phyloP scores from a whole-genome alignment of 1,139 yeast species.

The Yamadazyma atlantica region DNA sequence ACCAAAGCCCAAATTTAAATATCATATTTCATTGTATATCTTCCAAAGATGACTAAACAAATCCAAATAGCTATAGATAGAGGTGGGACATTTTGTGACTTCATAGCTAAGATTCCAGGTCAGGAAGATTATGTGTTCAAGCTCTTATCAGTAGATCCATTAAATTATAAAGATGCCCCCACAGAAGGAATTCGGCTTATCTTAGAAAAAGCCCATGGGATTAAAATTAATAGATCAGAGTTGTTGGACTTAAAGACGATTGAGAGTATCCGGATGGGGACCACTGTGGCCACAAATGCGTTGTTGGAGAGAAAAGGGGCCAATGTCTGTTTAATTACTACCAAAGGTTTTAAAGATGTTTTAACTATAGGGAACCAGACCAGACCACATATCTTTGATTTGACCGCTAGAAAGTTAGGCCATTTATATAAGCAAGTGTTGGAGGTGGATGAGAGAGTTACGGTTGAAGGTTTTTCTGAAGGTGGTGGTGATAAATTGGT shows the following conservation, averaged over 20 bases:
- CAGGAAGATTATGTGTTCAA: conserved; percentile 50
- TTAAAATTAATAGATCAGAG: conserved; percentile 43
- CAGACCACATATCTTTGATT: conserved; percentile 38
- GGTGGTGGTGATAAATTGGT: conserved; percentile 38
- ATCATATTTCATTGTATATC: no score
- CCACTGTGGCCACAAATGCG: conserved; percentile 43
- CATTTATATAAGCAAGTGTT: conserved; percentile 33
- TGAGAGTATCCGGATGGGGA: conserved; percentile 38
- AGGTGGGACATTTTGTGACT: conserved; percentile 90
- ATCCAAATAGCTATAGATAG: conserved; percentile 42
- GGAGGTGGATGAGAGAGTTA: conserved; percentile 45
- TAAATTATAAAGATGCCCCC: conserved; percentile 85
- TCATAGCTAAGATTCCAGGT: conserved; percentile 53
- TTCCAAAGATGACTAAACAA: neutral
- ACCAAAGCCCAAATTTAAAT: no score
- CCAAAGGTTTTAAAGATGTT: conserved; percentile 52
- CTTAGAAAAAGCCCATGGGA: conserved; percentile 56
- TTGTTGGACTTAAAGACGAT: conserved; percentile 31
- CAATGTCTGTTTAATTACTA: conserved; percentile 47
- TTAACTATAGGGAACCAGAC: conserved; percentile 43
- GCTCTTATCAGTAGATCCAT: conserved; percentile 82
- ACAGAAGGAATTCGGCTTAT: conserved; percentile 85
- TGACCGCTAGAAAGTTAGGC: conserved; percentile 36
- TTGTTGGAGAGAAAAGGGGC: conserved; percentile 53
- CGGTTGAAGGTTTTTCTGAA: conserved; percentile 38